Evolutionary conservation across 2,329 filamentous ascomycete species (phyloP).

Genomic region (Penicillium polonicum): DNA sequence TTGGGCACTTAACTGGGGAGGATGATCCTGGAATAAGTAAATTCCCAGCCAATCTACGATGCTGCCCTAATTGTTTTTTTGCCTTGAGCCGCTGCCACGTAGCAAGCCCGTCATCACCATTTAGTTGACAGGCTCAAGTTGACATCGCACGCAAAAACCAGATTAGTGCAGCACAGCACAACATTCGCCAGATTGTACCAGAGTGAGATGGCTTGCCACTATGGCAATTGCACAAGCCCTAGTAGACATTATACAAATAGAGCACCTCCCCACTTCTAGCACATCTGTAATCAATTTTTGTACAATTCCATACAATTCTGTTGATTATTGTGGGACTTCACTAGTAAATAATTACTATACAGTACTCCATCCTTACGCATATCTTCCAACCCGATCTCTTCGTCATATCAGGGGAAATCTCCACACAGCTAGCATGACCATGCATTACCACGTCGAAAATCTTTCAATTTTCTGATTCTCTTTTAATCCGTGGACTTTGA

Average conservation of each 20-base stretch:
- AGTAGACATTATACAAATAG: background rate
- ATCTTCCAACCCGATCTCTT: constrained; percentile 8
- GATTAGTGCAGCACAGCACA: background rate
- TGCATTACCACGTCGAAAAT: background rate
- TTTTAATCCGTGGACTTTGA: background rate
- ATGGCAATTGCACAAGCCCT: background rate
- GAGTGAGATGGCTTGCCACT: background rate
- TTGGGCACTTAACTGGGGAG: constrained; percentile 12
- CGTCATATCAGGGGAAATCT: constrained; percentile 19
- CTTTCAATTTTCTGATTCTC: constrained; percentile 1
- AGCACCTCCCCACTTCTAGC: background rate
- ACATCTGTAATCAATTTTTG: background rate
- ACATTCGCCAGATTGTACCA: background rate
- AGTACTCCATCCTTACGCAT: background rate
- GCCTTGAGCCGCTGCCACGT: constrained; percentile 18
- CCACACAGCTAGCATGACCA: constrained; percentile 7
- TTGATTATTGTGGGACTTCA: constrained; percentile 1
- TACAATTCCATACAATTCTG: background rate
- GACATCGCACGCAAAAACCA: background rate
- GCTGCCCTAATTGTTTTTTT: background rate
- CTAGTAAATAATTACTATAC: constrained; percentile 5
- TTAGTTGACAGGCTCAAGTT: background rate
- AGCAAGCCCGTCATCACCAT: constrained; percentile 1
- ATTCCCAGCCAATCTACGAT: background rate
- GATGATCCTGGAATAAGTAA: background rate